phyloP scores from a whole-genome alignment of 495 filamentous ascomycete species.

The Neurospora sp. region DNA sequence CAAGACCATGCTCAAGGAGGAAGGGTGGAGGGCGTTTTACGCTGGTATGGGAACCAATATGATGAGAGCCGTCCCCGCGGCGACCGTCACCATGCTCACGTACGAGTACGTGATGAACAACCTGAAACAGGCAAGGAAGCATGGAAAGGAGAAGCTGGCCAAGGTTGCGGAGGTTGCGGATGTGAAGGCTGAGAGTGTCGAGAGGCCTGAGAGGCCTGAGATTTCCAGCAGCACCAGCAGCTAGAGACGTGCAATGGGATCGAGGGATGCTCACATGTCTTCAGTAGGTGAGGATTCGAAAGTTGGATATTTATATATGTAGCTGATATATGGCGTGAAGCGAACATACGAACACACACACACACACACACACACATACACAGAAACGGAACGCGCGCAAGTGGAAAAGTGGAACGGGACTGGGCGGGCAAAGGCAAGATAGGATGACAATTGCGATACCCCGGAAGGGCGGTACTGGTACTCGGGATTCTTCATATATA shows the following conservation, averaged over 20 bases:
- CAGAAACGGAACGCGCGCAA: background rate
- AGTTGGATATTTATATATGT: background rate
- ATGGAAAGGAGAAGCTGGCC: constrained; percentile 23
- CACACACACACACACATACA: background rate
- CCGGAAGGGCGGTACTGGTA: background rate
- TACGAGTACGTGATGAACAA: constrained; percentile 76
- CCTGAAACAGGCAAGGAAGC: constrained; percentile 25
- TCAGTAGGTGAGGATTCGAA: background rate
- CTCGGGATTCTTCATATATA: background rate
- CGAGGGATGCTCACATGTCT: background rate
- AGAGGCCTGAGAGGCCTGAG: background rate
- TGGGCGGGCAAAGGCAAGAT: background rate
- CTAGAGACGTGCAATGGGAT: background rate
- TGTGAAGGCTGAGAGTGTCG: background rate
- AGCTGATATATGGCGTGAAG: background rate
- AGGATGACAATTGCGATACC: background rate
- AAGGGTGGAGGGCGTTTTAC: constrained; percentile 96
- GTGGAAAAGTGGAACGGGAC: background rate
- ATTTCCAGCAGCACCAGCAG: background rate
- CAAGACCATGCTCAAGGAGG: constrained; percentile 74
- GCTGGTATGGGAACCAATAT: constrained; percentile 97
- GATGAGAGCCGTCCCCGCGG: constrained; percentile 87
- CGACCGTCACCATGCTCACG: constrained; percentile 94
- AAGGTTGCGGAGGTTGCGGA: background rate
- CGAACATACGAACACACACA: background rate